Evolutionary conservation across 768 basidiomycete species (phyloP).

Genomic region (Kwoniella mangroviensis): DNA sequence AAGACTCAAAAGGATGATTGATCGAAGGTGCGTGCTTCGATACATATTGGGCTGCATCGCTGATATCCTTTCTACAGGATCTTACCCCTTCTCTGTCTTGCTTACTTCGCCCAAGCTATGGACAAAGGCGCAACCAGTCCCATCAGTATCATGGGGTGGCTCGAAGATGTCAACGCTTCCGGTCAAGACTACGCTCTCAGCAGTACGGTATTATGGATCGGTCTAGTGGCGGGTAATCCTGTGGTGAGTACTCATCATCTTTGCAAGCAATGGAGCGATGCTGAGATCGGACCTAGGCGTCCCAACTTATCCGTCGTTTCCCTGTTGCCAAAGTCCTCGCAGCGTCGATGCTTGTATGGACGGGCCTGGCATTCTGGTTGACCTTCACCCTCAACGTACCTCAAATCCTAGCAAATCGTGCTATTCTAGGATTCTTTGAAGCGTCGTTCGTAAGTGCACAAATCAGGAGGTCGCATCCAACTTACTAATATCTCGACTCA

Average conservation of each 20-base stretch:
- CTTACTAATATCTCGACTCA: not conserved
- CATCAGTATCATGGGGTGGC: constrained; percentile 29
- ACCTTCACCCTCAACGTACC: constrained; percentile 30
- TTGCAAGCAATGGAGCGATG: not conserved
- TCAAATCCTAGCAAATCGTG: constrained; percentile 34
- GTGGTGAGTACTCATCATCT: constrained; percentile 19
- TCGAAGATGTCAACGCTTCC: constrained; percentile 30
- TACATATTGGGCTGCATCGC: too few relatives aligned
- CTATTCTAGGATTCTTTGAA: constrained; percentile 44
- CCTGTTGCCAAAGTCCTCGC: constrained; percentile 43
- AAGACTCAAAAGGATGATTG: constrained; percentile 31
- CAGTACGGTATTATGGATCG: constrained; percentile 42
- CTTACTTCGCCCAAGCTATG: constrained; percentile 41
- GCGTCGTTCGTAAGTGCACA: constrained; percentile 20
- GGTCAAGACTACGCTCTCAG: constrained; percentile 48
- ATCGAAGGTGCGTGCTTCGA: constrained; percentile 21
- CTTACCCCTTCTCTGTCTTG: constrained; percentile 29
- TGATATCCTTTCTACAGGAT: constrained; percentile 10
- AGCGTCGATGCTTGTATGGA: constrained; percentile 38
- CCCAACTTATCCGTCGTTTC: constrained; percentile 38
- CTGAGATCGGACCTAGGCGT: constrained; percentile 16
- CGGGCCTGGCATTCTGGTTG: constrained; percentile 33
- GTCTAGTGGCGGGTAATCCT: constrained; percentile 44
- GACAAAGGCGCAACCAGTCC: constrained; percentile 38
- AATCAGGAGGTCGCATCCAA: too few relatives aligned